A percentile compares a stretch with the other conserved stretches of the same genome.
phyloP scores from a whole-genome alignment of 129 eudicot species.

The Smallanthus sonchifolius region DNA sequence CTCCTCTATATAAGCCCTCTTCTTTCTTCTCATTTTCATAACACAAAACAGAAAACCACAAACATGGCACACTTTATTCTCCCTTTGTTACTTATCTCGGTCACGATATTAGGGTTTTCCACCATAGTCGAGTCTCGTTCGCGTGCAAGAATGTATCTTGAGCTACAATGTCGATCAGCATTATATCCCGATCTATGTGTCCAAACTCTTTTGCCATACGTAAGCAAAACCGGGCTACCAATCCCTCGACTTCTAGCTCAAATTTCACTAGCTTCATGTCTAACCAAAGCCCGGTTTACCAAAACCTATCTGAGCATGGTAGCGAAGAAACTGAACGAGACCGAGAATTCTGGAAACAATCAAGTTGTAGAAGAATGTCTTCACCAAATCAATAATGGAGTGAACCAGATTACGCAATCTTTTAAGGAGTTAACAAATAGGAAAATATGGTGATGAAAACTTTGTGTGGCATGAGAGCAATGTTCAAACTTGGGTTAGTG shows the following conservation, averaged over 20 bases:
- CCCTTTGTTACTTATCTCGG: conserved; percentile 12
- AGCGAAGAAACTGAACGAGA: conserved; percentile 26
- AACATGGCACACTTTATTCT: conserved; percentile 28
- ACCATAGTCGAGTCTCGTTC: conserved; percentile 33
- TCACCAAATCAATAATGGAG: conserved; percentile 46
- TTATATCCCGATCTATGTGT: conserved; percentile 44
- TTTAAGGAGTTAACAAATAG: conserved; percentile 40
- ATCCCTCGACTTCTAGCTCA: conserved; percentile 48
- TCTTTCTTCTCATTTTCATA: background rate
- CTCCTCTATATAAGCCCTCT: conserved; percentile 14
- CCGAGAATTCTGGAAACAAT: conserved; percentile 24
- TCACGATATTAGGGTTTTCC: conserved; percentile 31
- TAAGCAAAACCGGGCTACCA: conserved; percentile 15
- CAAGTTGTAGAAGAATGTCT: conserved; percentile 45
- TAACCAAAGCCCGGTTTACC: conserved; percentile 41
- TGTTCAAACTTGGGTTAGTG: conserved; percentile 56
- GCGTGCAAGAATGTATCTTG: conserved; percentile 46
- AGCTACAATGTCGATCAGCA: conserved; percentile 41
- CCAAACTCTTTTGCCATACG: conserved; percentile 32
- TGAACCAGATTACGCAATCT: conserved; percentile 47
- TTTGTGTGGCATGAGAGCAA: conserved; percentile 20
- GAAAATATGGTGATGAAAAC: conserved; percentile 23
- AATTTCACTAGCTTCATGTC: conserved; percentile 40
- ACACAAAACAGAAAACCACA: background rate
- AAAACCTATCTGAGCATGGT: conserved; percentile 29